Percentiles rank a stretch among this genome's conserved stretches.
These are phyloP conservation scores for Emergomyces orientalis DNA, from an alignment of 2,329 filamentous ascomycete genomes.

Conservation along the genomic window DNA sequence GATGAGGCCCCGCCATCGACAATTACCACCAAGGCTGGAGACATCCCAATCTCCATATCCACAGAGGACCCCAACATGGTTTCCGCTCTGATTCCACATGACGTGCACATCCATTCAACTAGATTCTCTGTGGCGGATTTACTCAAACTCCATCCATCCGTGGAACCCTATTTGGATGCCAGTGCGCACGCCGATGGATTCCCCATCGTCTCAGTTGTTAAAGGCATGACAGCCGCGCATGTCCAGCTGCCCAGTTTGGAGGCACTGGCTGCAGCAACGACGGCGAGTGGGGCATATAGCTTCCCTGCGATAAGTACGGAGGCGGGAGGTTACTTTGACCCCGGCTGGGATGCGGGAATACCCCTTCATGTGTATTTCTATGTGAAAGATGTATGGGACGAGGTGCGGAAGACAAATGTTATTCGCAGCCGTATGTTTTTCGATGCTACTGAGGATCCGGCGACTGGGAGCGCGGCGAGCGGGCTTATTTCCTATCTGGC, in stretches of 20 bases:
- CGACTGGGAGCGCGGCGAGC: conserved; percentile 43
- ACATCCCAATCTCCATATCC: conserved; percentile 33
- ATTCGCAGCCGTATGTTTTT: conserved; percentile 26
- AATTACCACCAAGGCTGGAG: conserved; percentile 35
- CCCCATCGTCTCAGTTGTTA: conserved; percentile 55
- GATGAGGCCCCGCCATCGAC: conserved; percentile 10
- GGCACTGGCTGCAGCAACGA: conserved; percentile 40
- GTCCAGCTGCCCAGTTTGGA: conserved; percentile 48
- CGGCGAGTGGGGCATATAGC: conserved; percentile 15
- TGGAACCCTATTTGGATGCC: conserved; percentile 18
- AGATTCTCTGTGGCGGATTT: conserved; percentile 22
- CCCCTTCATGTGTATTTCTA: conserved; percentile 25
- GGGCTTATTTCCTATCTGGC: conserved; percentile 38
- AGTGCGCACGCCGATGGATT: conserved; percentile 25
- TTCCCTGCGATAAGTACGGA: conserved; percentile 15
- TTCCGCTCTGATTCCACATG: conserved; percentile 56
- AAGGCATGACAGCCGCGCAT: conserved; percentile 52
- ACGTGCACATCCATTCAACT: conserved; percentile 52
- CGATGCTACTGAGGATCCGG: conserved; percentile 38
- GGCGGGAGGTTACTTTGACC: conserved; percentile 17
- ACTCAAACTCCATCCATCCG: conserved; percentile 19
- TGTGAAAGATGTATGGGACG: conserved; percentile 18
- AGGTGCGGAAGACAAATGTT: conserved; percentile 18
- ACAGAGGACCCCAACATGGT: conserved; percentile 35
- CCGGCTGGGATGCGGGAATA: conserved; percentile 21